Base-by-base conservation (phyloP, 805 yeast species). In the Deakozyma indianensis region DNA sequence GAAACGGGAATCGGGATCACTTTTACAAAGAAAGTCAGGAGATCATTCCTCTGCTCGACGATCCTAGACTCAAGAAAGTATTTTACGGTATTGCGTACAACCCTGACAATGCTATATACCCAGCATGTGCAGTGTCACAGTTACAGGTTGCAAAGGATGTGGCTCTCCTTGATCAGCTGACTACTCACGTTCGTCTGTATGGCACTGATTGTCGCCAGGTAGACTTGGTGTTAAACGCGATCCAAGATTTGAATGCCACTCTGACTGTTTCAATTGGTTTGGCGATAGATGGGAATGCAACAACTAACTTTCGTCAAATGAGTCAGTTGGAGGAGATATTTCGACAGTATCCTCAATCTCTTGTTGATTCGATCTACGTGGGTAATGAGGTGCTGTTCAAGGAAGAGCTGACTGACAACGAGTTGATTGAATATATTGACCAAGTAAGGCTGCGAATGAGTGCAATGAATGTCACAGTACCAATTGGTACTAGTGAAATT, bases 311-410 rank as follows among this genome's bases (percentile, higher is more conserved):
- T 7, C 47, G 46, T 18, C 44, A 50, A 4, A 20, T 51, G 22
- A 42, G 50, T 22, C 32, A 41, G 3, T 43, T 78, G 70, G 67
- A 69, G 48, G 40, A 51, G 1, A 49, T 74, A 0, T 51, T 80
- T 24, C 48, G 47, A 3, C 58, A 55, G 21, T 72, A 69, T 49
- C 80, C 81, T 2, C 58, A 67, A 41, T 43, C 57, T 5, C 58
- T 63, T 41, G 70, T 80, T 50, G 75, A 77, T 41, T 59, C 75
- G 2, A 64, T 80, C 2, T 66, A 67, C 48, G 67, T 80, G 25
- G 86, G 86, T 0, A 76, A 78, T 52, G 86, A 80, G 50, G 83
- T 74, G 0, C 56, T 78, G 18, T 75, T 69, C 50, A 63, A 83
- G 44, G 65, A 66, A 23, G 84, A 78, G 1, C 64, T 67, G 48